These are phyloP conservation scores for Hortiboletus campestris DNA, from an alignment of 768 basidiomycete genomes.

Conservation along the genomic window DNA sequence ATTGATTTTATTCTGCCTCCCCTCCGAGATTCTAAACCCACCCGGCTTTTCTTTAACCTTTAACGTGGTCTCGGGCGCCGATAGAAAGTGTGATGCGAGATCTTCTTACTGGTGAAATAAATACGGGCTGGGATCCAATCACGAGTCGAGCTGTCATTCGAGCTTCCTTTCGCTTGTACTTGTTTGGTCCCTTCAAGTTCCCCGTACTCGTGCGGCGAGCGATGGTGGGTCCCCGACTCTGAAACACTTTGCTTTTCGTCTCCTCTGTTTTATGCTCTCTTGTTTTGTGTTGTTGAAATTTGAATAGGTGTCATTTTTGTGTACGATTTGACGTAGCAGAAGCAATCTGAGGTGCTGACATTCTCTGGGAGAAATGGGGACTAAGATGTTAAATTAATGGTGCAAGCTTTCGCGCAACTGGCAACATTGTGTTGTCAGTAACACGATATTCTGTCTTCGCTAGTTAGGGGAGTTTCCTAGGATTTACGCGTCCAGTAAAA, in stretches of 20 bases:
- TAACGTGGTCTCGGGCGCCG: constrained; percentile 23
- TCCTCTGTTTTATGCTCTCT: constrained; percentile 1
- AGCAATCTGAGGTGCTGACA: neutral
- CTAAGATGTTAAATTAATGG: too few relatives aligned
- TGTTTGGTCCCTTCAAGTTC: neutral
- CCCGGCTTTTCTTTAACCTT: constrained; percentile 32
- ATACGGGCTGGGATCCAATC: constrained; percentile 21
- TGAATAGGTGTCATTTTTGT: neutral
- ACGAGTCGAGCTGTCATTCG: constrained; percentile 7
- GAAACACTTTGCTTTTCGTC: constrained; percentile 4
- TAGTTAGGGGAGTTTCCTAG: too few relatives aligned
- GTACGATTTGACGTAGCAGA: constrained; percentile 3
- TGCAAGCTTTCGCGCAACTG: too few relatives aligned
- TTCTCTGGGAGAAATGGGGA: neutral
- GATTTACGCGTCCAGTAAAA: neutral
- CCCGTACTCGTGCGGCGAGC: neutral
- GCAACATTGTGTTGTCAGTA: neutral
- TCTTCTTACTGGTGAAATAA: constrained; percentile 34
- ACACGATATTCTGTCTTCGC: too few relatives aligned
- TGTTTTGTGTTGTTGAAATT: constrained; percentile 3
- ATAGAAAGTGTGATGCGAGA: constrained; percentile 20
- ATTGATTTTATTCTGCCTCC: constrained; percentile 28
- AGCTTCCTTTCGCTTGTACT: neutral
- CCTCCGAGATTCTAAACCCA: constrained; percentile 16
- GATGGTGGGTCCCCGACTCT: neutral